These are phyloP conservation scores for Colletotrichum higginsianum DNA, from an alignment of 2,329 filamentous ascomycete genomes.

Conservation along the genomic window DNA sequence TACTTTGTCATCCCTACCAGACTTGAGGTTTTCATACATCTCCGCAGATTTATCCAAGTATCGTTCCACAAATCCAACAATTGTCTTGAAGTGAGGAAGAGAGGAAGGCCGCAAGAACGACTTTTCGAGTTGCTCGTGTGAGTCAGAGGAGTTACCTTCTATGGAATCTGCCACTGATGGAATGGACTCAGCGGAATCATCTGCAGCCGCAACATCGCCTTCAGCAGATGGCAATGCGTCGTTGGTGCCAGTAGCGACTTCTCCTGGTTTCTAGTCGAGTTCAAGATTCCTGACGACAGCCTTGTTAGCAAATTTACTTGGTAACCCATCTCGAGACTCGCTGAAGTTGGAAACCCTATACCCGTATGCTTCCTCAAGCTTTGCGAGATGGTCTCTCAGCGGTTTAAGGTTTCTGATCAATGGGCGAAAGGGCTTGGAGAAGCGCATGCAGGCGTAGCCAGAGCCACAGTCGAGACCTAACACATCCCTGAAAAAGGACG, in stretches of 20 bases:
- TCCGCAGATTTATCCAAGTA: background rate
- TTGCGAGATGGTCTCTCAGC: background rate
- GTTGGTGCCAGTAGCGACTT: background rate
- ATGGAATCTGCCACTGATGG: background rate
- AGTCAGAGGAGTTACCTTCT: background rate
- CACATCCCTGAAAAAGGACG: background rate
- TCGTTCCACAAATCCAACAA: background rate
- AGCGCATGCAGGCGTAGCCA: background rate
- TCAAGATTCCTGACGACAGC: background rate
- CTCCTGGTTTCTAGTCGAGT: background rate
- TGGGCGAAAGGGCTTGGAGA: background rate
- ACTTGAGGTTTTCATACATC: background rate
- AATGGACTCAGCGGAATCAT: background rate
- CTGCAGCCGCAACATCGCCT: background rate
- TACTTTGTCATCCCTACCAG: constrained; percentile 17
- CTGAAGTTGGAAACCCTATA: background rate
- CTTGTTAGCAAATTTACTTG: background rate
- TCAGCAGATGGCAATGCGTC: background rate
- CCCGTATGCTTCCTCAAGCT: background rate
- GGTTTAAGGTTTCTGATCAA: background rate
- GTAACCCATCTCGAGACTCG: background rate
- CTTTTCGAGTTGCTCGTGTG: background rate
- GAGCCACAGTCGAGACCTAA: background rate
- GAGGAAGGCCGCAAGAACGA: background rate
- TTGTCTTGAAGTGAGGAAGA: background rate